Base-by-base conservation (phyloP, 164 flowering plant genomes). In the Vitis labrusca region DNA sequence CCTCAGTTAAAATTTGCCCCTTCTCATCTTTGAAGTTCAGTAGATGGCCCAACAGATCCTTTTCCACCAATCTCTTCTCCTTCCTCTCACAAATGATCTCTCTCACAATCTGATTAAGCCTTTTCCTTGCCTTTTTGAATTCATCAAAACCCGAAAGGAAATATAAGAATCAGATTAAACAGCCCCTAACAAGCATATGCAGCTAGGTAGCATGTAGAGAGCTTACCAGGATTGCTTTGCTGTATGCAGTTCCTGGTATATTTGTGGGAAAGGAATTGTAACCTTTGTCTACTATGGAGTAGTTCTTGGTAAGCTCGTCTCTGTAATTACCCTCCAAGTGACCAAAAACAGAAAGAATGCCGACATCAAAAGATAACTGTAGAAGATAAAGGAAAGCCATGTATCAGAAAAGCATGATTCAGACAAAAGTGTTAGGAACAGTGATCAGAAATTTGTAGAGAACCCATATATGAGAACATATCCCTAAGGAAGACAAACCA, bases 291-390 rank as follows among this genome's bases (percentile, higher is more conserved):
- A 92, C 65, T 44, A 82, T 85, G 71, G 50, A 23, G 73, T 92
- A 91, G 66, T 89, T 91, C 50, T 85, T 73, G 78, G 82, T 79
- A 50, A 92, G 71, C 72, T 80, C 77, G 51, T 88, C 87, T 67
- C 69, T 84, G 50, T 78, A 67, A 8, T 37, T 59, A 8, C 11
- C 50, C 2, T 85, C 87, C 74, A 89, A 74, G 44, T 74, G 73
- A 11, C 94, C 91, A 50, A 91, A 87, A 32, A 86, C 80, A 0
- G 86, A 57, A 13, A 88, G 80, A 71, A 88, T 75, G 12, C 93
- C 98, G 8, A 91, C 88, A 63, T 92, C 79, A 54, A 92, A 91
- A 29, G 98, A 71, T 68, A 84, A 81, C 96, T 91, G 91, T 54
- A 37, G 59, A 49, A 14, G n/a, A 64, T 64, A 67, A 65, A 9